Evolutionary conservation across 169 alveolate genomes (phyloP).

Genomic region (Plasmodium falciparum): DNA sequence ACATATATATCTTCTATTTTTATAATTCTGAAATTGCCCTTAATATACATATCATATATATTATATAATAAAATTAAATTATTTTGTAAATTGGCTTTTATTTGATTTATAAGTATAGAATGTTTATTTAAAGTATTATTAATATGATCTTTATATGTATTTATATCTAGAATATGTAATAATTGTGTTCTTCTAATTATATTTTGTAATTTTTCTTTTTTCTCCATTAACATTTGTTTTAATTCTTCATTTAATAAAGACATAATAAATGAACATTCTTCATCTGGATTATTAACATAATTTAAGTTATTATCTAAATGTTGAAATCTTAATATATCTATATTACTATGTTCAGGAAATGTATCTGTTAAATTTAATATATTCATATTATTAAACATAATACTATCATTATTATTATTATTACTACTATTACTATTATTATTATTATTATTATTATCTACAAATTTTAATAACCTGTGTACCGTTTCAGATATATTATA

Average conservation of each 20-base stretch:
- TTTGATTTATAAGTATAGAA: slow-evolving; percentile 25
- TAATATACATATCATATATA: slow-evolving; percentile 36
- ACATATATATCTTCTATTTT: slow-evolving; percentile 30
- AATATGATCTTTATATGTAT: slow-evolving; percentile 56
- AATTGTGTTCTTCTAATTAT: slow-evolving; percentile 22
- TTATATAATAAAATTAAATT: slow-evolving; percentile 26
- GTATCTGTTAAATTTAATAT: no score
- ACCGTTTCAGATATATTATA: slow-evolving; percentile 42
- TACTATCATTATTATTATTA: slow-evolving; percentile 24
- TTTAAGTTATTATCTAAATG: slow-evolving; percentile 18
- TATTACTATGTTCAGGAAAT: slow-evolving; percentile 27
- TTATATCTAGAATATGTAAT: slow-evolving; percentile 23
- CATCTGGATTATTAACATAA: slow-evolving; percentile 44
- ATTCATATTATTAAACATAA: no score
- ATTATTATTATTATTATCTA: slow-evolving; percentile 28
- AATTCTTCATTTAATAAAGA: slow-evolving; percentile 38
- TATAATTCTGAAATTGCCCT: slow-evolving; percentile 49
- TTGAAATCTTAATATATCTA: slow-evolving; percentile 67
- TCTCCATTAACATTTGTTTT: slow-evolving; percentile 55
- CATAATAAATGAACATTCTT: slow-evolving; percentile 64
- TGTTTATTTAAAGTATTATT: slow-evolving; percentile 45
- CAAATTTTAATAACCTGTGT: slow-evolving; percentile 49
- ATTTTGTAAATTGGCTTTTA: slow-evolving; percentile 34
- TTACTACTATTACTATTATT: slow-evolving; percentile 20
- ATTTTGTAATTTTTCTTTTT: slow-evolving; percentile 67